Percentiles rank a stretch among this genome's conserved stretches.
These are phyloP conservation scores for Lentinula raphanica DNA, from an alignment of 768 basidiomycete species.

Conservation along the genomic window DNA sequence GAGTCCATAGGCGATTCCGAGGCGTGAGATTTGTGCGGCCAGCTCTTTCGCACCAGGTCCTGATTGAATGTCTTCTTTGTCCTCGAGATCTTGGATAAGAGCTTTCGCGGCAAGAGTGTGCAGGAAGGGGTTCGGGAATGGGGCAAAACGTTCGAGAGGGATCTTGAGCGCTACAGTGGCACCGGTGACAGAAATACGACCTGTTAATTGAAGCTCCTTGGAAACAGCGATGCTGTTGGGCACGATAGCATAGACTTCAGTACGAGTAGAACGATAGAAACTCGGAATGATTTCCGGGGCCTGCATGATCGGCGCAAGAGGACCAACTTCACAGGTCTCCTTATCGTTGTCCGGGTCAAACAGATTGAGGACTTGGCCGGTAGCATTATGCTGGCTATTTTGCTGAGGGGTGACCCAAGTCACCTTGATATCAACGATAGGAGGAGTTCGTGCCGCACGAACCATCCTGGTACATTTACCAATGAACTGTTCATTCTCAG, in stretches of 20 bases:
- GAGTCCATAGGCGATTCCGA: slow-evolving; percentile 48
- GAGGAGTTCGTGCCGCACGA: slow-evolving; percentile 41
- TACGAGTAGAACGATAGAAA: slow-evolving; percentile 26
- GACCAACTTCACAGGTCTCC: slow-evolving; percentile 7
- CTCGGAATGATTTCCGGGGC: slow-evolving; percentile 29
- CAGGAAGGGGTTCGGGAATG: slow-evolving; percentile 25
- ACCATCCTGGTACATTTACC: slow-evolving; percentile 47
- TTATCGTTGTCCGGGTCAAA: slow-evolving; percentile 4
- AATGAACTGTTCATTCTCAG: slow-evolving; percentile 38
- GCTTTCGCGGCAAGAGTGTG: slow-evolving; percentile 52
- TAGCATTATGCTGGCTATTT: not conserved
- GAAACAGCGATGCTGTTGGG: slow-evolving; percentile 7
- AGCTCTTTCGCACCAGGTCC: slow-evolving; percentile 19
- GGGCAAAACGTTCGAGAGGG: not conserved
- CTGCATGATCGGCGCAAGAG: slow-evolving; percentile 23
- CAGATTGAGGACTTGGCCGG: slow-evolving; percentile 11
- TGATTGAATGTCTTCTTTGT: slow-evolving; percentile 18
- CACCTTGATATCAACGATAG: slow-evolving; percentile 37
- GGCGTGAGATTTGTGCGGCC: slow-evolving; percentile 36
- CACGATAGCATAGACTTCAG: slow-evolving; percentile 14
- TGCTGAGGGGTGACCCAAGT: slow-evolving; percentile 36
- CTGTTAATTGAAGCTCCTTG: slow-evolving; percentile 23
- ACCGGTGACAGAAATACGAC: slow-evolving; percentile 2
- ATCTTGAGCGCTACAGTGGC: not conserved
- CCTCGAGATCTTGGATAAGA: slow-evolving; percentile 40